These are phyloP conservation scores for Talaromyces sp. DNA, from an alignment of 2,329 filamentous ascomycete species.

Conservation along the genomic window DNA sequence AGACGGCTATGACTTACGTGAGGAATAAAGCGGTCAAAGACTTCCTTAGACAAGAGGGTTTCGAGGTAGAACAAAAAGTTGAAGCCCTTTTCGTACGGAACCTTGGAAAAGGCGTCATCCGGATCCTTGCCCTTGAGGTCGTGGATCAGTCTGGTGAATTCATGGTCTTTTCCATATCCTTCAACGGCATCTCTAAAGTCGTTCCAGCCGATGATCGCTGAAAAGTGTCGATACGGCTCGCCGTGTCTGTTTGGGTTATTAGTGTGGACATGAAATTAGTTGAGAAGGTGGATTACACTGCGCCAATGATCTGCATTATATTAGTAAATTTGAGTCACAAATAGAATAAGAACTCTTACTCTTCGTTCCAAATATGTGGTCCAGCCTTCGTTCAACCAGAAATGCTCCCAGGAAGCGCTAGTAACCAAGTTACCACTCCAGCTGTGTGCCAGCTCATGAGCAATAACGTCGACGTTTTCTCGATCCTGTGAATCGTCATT, in stretches of 20 bases:
- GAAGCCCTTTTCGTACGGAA: constrained; percentile 97
- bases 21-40: constrained; percentile 92
- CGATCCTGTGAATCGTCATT: constrained; percentile 47
- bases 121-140: constrained; percentile 87
- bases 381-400: constrained; percentile 73
- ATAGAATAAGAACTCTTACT: constrained; percentile 18
- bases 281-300: constrained; percentile 23
- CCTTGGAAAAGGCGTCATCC: constrained; percentile 86
- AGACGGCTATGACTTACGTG: constrained; percentile 43
- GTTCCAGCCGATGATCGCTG: constrained; percentile 94
- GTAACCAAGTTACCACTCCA: constrained; percentile 79
- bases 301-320: constrained; percentile 31
- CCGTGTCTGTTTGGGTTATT: constrained; percentile 57
- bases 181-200: constrained; percentile 74
- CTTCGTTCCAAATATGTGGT: constrained; percentile 90
- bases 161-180: constrained; percentile 73
- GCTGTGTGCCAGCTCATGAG: constrained; percentile 69
- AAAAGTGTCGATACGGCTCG: constrained; percentile 83
- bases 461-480: constrained; percentile 93
- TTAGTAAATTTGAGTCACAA: constrained; percentile 13
- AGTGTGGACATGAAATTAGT: not conserved
- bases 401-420: constrained; percentile 49
- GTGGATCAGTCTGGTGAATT: constrained; percentile 87
- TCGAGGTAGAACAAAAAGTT: constrained; percentile 91
- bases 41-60: constrained; percentile 72